Evolutionary conservation across 805 yeast species (phyloP).

Genomic region (Starmerella scarabaei): DNA sequence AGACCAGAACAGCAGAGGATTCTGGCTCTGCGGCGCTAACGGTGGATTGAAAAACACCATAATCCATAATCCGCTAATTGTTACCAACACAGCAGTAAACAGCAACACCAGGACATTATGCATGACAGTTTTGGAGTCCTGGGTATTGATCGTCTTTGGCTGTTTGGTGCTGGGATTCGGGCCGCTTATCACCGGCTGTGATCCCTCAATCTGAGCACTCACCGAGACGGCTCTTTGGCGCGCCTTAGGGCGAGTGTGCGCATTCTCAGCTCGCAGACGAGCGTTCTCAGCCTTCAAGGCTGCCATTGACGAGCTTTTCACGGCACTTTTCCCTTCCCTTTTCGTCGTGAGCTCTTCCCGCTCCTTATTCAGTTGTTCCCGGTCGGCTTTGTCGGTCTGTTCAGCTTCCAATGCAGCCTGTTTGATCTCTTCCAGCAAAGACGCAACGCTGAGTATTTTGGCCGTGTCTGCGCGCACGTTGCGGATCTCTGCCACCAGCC

Average conservation of each 20-base stretch:
- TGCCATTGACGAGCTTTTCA: conserved; percentile 15
- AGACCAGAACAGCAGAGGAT: conserved; percentile 6
- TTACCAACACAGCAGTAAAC: conserved; percentile 18
- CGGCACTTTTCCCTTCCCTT: conserved; percentile 24
- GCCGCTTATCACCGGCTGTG: too few relatives aligned
- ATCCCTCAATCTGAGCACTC: background rate
- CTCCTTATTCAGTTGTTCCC: conserved; percentile 22
- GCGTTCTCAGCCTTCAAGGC: conserved; percentile 23
- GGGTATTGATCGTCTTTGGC: background rate
- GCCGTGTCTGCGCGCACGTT: conserved; percentile 27
- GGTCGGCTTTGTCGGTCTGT: conserved; percentile 16
- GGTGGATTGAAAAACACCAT: conserved; percentile 24
- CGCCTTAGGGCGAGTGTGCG: background rate
- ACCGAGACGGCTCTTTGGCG: background rate
- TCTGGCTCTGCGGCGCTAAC: conserved; percentile 12
- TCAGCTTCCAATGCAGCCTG: conserved; percentile 15
- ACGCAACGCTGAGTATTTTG: conserved; percentile 23
- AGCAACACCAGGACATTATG: conserved; percentile 19
- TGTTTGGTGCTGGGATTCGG: background rate
- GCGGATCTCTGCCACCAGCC: conserved; percentile 26
- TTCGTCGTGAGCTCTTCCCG: conserved; percentile 23
- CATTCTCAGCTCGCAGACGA: conserved; percentile 18
- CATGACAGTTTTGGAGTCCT: conserved; percentile 5
- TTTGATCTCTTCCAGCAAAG: conserved; percentile 24
- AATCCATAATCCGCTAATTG: conserved; percentile 20